Evolutionary conservation across 352 stramenopile genomes (phyloP), one percentile per base, ranked within the genome.

Genomic region (Globisporangium barbulae): DNA sequence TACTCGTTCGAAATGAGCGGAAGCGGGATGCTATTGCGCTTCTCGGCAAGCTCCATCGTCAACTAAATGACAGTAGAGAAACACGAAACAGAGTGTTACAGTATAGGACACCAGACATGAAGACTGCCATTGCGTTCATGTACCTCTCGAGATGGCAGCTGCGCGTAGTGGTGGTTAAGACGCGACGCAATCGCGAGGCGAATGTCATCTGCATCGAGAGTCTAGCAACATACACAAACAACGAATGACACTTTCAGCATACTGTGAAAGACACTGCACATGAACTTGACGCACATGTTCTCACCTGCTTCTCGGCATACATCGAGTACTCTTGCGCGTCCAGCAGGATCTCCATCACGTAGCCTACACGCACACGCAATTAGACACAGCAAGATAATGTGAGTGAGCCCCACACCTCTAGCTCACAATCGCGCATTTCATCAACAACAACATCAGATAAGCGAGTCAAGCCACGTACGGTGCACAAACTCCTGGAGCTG

Each of bases 401-500:
- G 15, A 49, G 42, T 17, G 15, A n/a, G 12, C 1, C n/a, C 19
- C 6, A 45, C 35, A 42, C 12, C 35, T 42, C 35, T 17, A 13
- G 25, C 25, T 28, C 25, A 28, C 25, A 28, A 28, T 28, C 25
- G 25, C 25, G 15, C 37, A 44, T 19, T 6, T 7, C 15, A 44
- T 44, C 12, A 19, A 44, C 13, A 44, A 41, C 35, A 12, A 9
- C 41, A 21, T 28, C 25, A 3, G 15, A 31, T 6, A 56, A 41
- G 9, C 31, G 19, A n/a, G 15, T 1, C 31, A 61, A 12, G 4
- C 19, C 0, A 71, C 81, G 44, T 71, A 95, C 86, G 84, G 63
- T 95, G 86, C 22, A 91, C 74, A 60, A 94, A 93, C 68, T 95
- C 87, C 53, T 90, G 83, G 30, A 95, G 74, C 70, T 95, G 86